Evolutionary conservation across 2,329 filamentous ascomycete genomes (phyloP).

Genomic region (Phyllosticta capitalensis): DNA sequence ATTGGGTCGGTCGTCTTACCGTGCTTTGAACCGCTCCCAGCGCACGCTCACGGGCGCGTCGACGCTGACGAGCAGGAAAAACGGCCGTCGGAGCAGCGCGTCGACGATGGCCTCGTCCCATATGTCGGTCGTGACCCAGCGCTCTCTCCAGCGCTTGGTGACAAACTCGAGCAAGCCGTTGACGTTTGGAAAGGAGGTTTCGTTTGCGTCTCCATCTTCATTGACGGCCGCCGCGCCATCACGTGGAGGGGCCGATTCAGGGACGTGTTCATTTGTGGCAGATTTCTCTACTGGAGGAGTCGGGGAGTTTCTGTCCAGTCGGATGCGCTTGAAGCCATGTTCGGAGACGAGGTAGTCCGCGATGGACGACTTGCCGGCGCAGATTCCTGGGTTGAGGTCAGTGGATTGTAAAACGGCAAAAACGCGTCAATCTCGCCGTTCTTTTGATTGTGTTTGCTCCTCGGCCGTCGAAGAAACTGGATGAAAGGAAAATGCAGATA

Average conservation of each 20-base stretch:
- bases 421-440: background rate
- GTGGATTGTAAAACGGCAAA: background rate
- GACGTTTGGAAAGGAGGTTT: slow-evolving; percentile 38
- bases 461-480: background rate
- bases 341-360: slow-evolving; percentile 78
- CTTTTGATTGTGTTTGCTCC: too few species aligned
- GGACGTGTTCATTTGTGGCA: slow-evolving; percentile 29
- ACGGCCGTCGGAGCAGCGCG: slow-evolving; percentile 67
- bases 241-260: slow-evolving; percentile 13
- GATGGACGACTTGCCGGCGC: slow-evolving; percentile 84
- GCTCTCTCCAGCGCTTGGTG: slow-evolving; percentile 70
- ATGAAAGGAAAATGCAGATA: background rate
- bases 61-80: slow-evolving; percentile 86
- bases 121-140: slow-evolving; percentile 81
- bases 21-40: slow-evolving; percentile 65
- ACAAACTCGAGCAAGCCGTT: slow-evolving; percentile 72
- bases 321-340: slow-evolving; percentile 69
- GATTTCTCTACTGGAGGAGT: slow-evolving; percentile 35
- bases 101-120: slow-evolving; percentile 65
- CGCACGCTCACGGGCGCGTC: slow-evolving; percentile 80
- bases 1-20: slow-evolving; percentile 22
- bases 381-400: slow-evolving; percentile 57
- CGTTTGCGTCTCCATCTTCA: slow-evolving; percentile 15
- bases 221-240: background rate
- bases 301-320: slow-evolving; percentile 39